phyloP scores from a whole-genome alignment of 192 early-diverging fungal species.

The Gigaspora rosea region DNA sequence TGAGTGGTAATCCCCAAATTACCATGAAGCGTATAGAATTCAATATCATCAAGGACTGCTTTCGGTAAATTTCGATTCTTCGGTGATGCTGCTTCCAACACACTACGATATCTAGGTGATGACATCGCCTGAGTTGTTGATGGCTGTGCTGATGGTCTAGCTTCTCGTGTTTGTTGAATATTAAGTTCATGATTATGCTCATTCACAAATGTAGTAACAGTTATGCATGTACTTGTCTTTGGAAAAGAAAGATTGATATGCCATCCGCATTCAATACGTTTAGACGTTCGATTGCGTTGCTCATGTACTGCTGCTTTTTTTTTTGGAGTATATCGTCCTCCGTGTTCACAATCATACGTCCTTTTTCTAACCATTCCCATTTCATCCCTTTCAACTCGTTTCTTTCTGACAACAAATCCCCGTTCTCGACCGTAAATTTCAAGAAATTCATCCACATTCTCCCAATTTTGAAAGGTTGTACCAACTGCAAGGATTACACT shows the following conservation, averaged over 20 bases:
- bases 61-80: conserved; percentile 30
- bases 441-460: conserved; percentile 31
- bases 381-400: conserved; percentile 32
- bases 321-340: conserved; percentile 32
- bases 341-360: conserved; percentile 35
- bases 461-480: conserved; percentile 29
- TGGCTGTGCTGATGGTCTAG: conserved; percentile 11
- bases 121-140: neutral
- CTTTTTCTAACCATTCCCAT: conserved; percentile 31
- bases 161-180: conserved; percentile 20
- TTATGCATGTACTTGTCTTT: conserved; percentile 30
- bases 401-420: conserved; percentile 35
- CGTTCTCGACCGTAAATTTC: conserved; percentile 25
- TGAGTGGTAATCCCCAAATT: conserved; percentile 26
- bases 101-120: conserved; percentile 25
- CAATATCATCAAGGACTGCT: conserved; percentile 29
- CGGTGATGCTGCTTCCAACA: conserved; percentile 25
- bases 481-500: conserved; percentile 20
- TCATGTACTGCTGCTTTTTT: conserved; percentile 30
- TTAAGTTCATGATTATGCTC: conserved; percentile 34
- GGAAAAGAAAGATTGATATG: conserved; percentile 34
- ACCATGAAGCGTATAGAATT: conserved; percentile 31
- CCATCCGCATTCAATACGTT: conserved; percentile 33
- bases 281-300: conserved; percentile 31
- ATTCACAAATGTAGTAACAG: conserved; percentile 33